Base-by-base conservation (phyloP, 495 filamentous ascomycete genomes). In the Xylaria nigripes region DNA sequence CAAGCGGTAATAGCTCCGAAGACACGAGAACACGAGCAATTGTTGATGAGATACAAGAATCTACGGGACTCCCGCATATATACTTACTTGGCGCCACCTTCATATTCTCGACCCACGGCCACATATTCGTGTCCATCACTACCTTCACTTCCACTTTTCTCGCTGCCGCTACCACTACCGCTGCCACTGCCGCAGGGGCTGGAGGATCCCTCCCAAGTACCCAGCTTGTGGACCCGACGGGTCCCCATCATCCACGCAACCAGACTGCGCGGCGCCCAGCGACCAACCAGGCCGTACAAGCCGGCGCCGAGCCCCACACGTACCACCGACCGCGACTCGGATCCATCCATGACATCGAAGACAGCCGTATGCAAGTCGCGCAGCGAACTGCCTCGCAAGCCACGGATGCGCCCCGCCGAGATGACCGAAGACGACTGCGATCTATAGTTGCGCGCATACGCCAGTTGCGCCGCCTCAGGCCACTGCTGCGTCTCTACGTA, bases 201-300 rank as follows among this genome's bases (percentile, higher is more conserved):
- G 36, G 51, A 50, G 22, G 65, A 63, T 23, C 62, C 59, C 29
- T 74, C 62, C 72, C 74, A 70, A 13, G 72, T 64, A 49, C 68
- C 69, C 43, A 78, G 63, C 61, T 76, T 63, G 50, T 73, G 72
- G 4, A 79, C 80, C 46, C 70, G 72, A 38, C 80, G 70, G 29
- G 87, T 78, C 1, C 90, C 87, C 78, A 96, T 81, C 88, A 97
- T 96, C 86, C 87, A 89, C 16, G 80, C 81, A 21, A 96, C 87
- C 25, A 96, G 42, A 6, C 83, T 80, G 16, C 77, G 73, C 9
- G 93, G 93, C n/a, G 84, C 78, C 84, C 85, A 94, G 15, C 80
- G 76, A 2, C 93, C 94, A 1, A 97, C 84, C 30, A 95, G 71
- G n/a, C 85, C 85, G 68, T 98, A 97, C 0, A 86, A 74, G 44